Base-by-base conservation (phyloP, 805 yeast species). In the Suhomyces tanzawaensis region DNA sequence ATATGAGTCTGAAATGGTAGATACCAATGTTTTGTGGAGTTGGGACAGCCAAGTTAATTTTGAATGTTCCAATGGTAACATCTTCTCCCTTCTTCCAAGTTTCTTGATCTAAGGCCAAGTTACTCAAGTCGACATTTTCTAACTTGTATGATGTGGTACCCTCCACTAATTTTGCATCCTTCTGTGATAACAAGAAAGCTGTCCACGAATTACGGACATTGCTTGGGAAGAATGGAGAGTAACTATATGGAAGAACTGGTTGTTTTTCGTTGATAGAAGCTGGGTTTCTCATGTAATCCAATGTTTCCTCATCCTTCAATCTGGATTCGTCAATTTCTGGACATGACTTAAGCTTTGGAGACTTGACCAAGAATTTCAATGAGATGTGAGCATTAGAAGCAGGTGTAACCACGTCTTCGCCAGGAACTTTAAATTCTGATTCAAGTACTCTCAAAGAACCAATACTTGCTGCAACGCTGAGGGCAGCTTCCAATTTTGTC, bases 381-480 rank as follows among this genome's bases (percentile, higher is more conserved):
- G 79, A 80, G 42, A 95, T 66, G 60, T 87, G 90, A 7, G 87
- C 80, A 34, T 76, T 74, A 2, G 97, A 78, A 34, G 47, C 39
- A 18, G 75, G 72, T 19, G 96, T 83, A 19, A 85, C 80, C 21
- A 67, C 67, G 12, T 62, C 57, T 66, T 90, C 97, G 23, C 98
- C 98, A 3, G 96, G 91, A 29, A 91, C 96, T 45, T 75, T 73
- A 64, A 88, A 88, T 41, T 76, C 78, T 29, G 95, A 82, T 36
- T 76, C 77, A 19, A 89, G 47, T 12, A 89, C 66, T 51, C 82
- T 78, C 34, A 90, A 60, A 32, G 70, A 62, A 29, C 97, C 96
- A 23, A 89, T 76, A 22, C 72, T 66, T 3, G 74, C 56, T 1
- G 90, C 95, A 41, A 79, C 72, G 3, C 62, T 58, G 34, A 81